Percentiles rank a stretch among this genome's conserved stretches.
Conservation (phyloP, 108 stramenopile genomes). For the Stephanodiscus triporus region DNA sequence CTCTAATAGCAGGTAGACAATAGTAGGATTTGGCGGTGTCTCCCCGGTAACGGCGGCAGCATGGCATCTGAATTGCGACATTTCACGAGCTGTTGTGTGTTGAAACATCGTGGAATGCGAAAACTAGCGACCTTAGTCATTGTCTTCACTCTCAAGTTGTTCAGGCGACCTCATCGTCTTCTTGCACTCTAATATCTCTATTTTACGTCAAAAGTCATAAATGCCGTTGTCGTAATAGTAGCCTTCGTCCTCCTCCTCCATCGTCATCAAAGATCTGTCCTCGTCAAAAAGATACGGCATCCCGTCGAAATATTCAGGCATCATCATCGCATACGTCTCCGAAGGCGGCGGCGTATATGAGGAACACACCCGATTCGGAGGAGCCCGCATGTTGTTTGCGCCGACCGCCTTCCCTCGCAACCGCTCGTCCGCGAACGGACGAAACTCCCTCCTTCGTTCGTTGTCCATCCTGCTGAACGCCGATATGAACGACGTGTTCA, state of each 20-base stretch:
- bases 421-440: slow-evolving; percentile 1
- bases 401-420: neutral
- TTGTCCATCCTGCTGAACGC: slow-evolving; percentile 13
- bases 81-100: too few relatives aligned
- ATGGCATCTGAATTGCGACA: too few relatives aligned
- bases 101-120: too few relatives aligned
- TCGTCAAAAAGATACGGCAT: neutral
- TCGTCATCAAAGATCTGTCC: slow-evolving; percentile 4
- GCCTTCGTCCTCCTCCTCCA: neutral
- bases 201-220: neutral
- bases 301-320: slow-evolving; percentile 3
- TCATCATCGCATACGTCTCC: neutral
- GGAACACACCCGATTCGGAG: slow-evolving; percentile 2
- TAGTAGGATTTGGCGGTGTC: too few relatives aligned
- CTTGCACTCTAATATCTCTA: neutral
- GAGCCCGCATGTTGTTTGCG: neutral
- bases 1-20: too few relatives aligned
- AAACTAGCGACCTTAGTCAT: too few relatives aligned
- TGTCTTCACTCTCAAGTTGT: too few relatives aligned
- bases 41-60: too few relatives aligned
- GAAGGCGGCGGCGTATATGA: neutral
- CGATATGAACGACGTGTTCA: slow-evolving; percentile 8
- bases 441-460: slow-evolving; percentile 1
- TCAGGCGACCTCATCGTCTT: too few relatives aligned
- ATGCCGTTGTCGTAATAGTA: slow-evolving; percentile 3